A percentile compares a stretch with the other conserved stretches of the same genome.
Evolutionary conservation across 805 yeast genomes (phyloP).

Genomic region (Monosporozyma yasuniensis): DNA sequence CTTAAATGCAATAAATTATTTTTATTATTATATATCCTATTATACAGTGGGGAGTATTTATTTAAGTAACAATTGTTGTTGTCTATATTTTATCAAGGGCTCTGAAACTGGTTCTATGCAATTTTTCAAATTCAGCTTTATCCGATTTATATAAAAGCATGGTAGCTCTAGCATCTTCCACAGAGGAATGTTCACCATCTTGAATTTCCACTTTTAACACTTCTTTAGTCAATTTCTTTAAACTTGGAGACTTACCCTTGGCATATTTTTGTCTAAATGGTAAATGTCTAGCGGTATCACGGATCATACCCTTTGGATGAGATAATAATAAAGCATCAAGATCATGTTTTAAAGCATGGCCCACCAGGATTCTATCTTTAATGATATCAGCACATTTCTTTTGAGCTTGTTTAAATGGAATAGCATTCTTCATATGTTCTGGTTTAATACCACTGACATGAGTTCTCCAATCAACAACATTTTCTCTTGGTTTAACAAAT

Average conservation of each 20-base stretch:
- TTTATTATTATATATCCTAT: background rate
- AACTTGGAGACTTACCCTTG: constrained; percentile 62
- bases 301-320: constrained; percentile 52
- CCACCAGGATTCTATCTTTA: constrained; percentile 54
- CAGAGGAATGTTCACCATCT: constrained; percentile 70
- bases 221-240: constrained; percentile 55
- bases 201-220: constrained; percentile 58
- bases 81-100: background rate
- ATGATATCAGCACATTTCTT: constrained; percentile 43
- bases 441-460: constrained; percentile 85
- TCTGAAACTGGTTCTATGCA: constrained; percentile 14
- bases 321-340: constrained; percentile 55
- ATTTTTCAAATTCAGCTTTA: constrained; percentile 51
- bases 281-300: constrained; percentile 65
- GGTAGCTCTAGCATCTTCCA: constrained; percentile 84
- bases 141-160: constrained; percentile 67
- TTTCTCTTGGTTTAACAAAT: constrained; percentile 66
- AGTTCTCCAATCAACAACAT: constrained; percentile 85
- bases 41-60: background rate
- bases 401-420: constrained; percentile 61
- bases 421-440: constrained; percentile 56
- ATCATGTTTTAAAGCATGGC: constrained; percentile 82
- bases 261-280: constrained; percentile 48
- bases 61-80: background rate
- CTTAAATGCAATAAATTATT: background rate